Evolutionary conservation across 2,329 filamentous ascomycete species (phyloP), one percentile per base, ranked within the genome.

Genomic region (Fusarium sp.): DNA sequence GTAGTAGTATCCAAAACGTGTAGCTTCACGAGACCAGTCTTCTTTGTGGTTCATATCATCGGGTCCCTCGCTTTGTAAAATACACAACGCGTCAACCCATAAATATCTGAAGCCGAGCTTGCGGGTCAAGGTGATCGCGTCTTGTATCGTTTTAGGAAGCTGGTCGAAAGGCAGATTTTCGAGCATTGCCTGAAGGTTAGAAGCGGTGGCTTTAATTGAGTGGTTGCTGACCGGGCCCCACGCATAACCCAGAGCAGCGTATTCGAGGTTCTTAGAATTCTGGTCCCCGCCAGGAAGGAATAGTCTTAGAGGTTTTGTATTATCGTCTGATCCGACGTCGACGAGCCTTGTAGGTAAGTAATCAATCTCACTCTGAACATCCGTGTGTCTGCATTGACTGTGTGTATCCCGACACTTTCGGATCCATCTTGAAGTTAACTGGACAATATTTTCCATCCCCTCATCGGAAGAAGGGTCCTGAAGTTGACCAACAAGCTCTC

Each of bases 31-130:
- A 2, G 53, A 56, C 53, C 53, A 56, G 20, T 56, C 53, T 6
- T 48, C 13, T 48, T 38, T 27, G 2, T 56, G 43, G 5, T 4
- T 29, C 10, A 7, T 7, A 15, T 56, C 43, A 6, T 48, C 4
- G 3, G n/a, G 30, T 11, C 53, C 53, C 4, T 56, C 43, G 3
- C 53, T 56, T 48, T 56, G 43, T 16, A 56, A 22, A 10, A 56
- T 56, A 1, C 43, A 56, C 5, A 56, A 16, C 3, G 43, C 43
- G 11, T 56, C 43, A 8, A 56, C 53, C 43, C 43, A 56, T 11
- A 56, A 10, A 8, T 56, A 56, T 13, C 7, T 48, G 5, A 56
- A 47, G 9, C 53, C n/a, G 2, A 56, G 43, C 22, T 29, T 45
- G 3, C 53, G 43, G 3, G 53, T 56, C 8, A 48, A 38, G 9